Evolutionary conservation across 108 stramenopile species (phyloP).

Genomic region (Cyclotella baltica): DNA sequence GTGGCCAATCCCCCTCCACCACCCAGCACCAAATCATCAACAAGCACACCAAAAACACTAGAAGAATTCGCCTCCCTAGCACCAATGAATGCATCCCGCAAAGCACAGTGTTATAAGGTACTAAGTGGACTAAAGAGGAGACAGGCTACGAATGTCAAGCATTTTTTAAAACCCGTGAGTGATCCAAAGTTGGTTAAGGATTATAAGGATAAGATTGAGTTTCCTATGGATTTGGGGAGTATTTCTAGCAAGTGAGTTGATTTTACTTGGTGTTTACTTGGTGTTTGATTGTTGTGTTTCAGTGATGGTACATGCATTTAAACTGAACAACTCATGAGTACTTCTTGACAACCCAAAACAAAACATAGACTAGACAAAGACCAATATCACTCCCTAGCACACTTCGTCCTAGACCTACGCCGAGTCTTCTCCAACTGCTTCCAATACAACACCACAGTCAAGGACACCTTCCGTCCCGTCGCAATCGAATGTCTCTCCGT

Average conservation of each 20-base stretch:
- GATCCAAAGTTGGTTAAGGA: constrained; percentile 79
- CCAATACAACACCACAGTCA: constrained; percentile 71
- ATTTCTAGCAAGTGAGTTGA: constrained; percentile 68
- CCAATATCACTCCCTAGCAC: constrained; percentile 61
- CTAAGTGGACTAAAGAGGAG: constrained; percentile 71
- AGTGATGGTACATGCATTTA: background rate
- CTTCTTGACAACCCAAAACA: background rate
- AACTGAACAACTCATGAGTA: background rate
- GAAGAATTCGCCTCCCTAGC: constrained; percentile 17
- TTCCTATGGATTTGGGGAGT: constrained; percentile 81
- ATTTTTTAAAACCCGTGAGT: constrained; percentile 77
- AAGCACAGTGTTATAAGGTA: constrained; percentile 75
- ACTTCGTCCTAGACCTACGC: constrained; percentile 80
- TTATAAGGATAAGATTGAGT: constrained; percentile 76
- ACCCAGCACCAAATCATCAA: background rate
- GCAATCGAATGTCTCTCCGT: constrained; percentile 61
- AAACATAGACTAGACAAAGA: constrained; percentile 66
- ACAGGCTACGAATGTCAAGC: constrained; percentile 52
- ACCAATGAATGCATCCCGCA: constrained; percentile 62
- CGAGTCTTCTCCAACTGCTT: constrained; percentile 84
- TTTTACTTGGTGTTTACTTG: background rate
- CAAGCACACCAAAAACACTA: background rate
- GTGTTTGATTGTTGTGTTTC: background rate
- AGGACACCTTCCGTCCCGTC: constrained; percentile 71
- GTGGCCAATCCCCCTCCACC: constrained; percentile 17